Evolutionary conservation across 805 yeast genomes (phyloP).

Genomic region (Hanseniaspora occidentalis): DNA sequence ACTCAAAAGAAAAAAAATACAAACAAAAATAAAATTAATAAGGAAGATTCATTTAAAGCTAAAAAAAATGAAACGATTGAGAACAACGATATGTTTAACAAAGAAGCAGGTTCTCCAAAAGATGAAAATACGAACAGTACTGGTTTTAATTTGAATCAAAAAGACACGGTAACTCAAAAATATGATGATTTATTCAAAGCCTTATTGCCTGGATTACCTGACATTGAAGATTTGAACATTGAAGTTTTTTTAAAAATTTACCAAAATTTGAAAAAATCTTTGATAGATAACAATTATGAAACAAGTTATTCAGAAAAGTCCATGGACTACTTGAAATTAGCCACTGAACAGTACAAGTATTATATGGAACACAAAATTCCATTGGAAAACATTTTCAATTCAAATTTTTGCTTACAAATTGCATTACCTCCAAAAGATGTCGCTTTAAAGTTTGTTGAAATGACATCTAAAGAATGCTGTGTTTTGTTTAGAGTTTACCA

Average conservation of each 20-base stretch:
- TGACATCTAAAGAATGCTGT: slow-evolving; percentile 81
- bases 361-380: background rate
- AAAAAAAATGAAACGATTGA: too few relatives aligned
- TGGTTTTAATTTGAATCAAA: background rate
- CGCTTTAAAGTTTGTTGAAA: slow-evolving; percentile 59
- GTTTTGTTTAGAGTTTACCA: slow-evolving; percentile 77
- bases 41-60: too few relatives aligned
- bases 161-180: slow-evolving; percentile 6
- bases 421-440: slow-evolving; percentile 67
- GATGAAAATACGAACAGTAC: background rate
- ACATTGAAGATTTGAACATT: slow-evolving; percentile 16
- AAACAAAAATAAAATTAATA: background rate
- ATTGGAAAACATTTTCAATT: background rate
- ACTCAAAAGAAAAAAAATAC: background rate
- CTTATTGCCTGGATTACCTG: slow-evolving; percentile 18
- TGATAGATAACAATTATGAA: background rate
- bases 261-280: slow-evolving; percentile 17
- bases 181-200: slow-evolving; percentile 15
- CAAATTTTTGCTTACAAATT: slow-evolving; percentile 31
- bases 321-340: slow-evolving; percentile 1
- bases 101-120: too few relatives aligned
- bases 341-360: slow-evolving; percentile 6
- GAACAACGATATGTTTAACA: too few relatives aligned
- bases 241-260: slow-evolving; percentile 17
- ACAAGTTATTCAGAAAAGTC: background rate